Conservation (phyloP, 352 stramenopile genomes). For the Hyaloperonospora arabidopsidis region DNA sequence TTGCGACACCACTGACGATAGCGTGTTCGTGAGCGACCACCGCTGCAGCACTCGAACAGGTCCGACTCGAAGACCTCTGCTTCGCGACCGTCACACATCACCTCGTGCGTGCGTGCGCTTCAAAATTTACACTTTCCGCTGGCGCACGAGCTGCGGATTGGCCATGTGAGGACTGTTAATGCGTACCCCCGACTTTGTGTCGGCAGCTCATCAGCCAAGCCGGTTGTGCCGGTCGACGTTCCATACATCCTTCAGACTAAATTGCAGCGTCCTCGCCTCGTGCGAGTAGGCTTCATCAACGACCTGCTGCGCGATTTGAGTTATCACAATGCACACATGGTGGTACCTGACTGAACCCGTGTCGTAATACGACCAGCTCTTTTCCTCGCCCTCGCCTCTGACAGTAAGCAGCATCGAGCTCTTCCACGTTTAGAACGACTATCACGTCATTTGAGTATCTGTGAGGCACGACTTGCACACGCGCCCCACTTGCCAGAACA, state of each 20-base stretch:
- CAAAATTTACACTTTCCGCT: constrained; percentile 80
- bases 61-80: constrained; percentile 68
- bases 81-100: constrained; percentile 62
- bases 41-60: constrained; percentile 76
- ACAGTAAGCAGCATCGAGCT: too few relatives aligned
- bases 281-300: constrained; percentile 67
- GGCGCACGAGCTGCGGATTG: constrained; percentile 70
- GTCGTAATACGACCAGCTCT: too few relatives aligned
- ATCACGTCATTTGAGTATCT: too few relatives aligned
- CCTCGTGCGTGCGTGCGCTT: constrained; percentile 77
- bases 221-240: constrained; percentile 60
- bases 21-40: constrained; percentile 59
- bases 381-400: too few relatives aligned
- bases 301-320: constrained; percentile 29
- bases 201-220: constrained; percentile 51
- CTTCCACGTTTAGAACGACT: too few relatives aligned
- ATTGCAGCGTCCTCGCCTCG: constrained; percentile 70
- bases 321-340: too few relatives aligned
- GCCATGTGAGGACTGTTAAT: constrained; percentile 77
- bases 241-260: constrained; percentile 76
- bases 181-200: constrained; percentile 52
- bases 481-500: too few relatives aligned
- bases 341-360: too few relatives aligned
- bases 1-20: constrained; percentile 81
- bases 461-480: too few relatives aligned